Evolutionary conservation across 306 rosid genomes (phyloP).

Genomic region (Crotalaria pallida): DNA sequence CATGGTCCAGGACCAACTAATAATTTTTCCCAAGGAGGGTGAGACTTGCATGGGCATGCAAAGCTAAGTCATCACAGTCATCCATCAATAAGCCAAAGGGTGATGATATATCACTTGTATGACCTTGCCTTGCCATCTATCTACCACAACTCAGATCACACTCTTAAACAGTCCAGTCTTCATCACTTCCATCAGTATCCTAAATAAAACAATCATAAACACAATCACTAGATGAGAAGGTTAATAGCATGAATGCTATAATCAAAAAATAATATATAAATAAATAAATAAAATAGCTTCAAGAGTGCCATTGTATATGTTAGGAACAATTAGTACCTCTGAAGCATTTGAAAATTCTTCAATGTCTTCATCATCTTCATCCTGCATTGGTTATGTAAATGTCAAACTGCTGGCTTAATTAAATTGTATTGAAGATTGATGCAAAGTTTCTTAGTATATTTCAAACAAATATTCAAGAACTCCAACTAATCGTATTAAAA

Average conservation of each 20-base stretch:
- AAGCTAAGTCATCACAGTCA: neutral
- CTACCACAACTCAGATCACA: constrained; percentile 1
- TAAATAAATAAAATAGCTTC: no score
- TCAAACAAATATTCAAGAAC: constrained; percentile 4
- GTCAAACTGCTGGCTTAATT: constrained; percentile 12
- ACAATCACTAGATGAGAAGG: neutral
- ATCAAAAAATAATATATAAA: no score
- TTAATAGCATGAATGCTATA: neutral
- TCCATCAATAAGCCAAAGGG: constrained; percentile 5
- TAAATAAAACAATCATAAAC: constrained; percentile 17
- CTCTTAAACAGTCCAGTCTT: constrained; percentile 63
- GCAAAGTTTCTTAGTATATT: constrained; percentile 2
- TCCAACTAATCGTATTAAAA: neutral
- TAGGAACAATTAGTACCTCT: constrained; percentile 30
- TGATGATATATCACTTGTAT: neutral
- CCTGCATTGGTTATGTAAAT: constrained; percentile 22
- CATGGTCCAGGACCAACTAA: no score
- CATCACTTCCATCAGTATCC: constrained; percentile 56
- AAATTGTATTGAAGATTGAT: neutral
- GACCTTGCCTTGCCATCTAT: neutral
- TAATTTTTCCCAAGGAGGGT: no score
- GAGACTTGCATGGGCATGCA: neutral
- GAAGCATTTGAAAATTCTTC: constrained; percentile 40
- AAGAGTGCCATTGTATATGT: no score
- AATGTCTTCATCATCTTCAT: constrained; percentile 27